Evolutionary conservation across 495 filamentous ascomycete genomes (phyloP).

Genomic region (Ramalina peruviana): DNA sequence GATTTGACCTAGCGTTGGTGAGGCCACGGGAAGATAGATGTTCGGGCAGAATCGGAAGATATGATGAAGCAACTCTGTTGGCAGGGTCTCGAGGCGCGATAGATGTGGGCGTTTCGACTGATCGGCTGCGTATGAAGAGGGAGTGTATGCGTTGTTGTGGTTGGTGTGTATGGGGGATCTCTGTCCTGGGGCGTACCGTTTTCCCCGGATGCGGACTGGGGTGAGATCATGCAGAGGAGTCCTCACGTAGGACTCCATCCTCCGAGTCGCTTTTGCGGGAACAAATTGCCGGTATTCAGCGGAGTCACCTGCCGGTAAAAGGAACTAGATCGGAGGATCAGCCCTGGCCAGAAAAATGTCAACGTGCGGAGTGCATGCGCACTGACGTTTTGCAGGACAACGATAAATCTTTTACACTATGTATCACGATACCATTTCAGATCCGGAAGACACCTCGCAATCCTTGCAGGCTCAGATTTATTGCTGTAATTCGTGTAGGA

Average conservation of each 20-base stretch:
- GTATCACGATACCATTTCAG: too few relatives aligned
- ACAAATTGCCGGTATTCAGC: too few relatives aligned
- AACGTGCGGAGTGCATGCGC: too few relatives aligned
- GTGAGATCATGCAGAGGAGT: conserved; percentile 6
- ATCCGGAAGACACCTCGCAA: too few relatives aligned
- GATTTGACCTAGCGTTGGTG: conserved; percentile 23
- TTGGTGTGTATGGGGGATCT: conserved; percentile 5
- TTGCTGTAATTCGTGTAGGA: too few relatives aligned
- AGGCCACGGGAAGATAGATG: conserved; percentile 31
- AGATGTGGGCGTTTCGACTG: neutral
- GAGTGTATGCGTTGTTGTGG: neutral
- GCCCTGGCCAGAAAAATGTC: too few relatives aligned
- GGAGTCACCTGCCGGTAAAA: too few relatives aligned
- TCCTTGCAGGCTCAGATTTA: too few relatives aligned
- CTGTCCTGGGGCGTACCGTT: conserved; percentile 4
- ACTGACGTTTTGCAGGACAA: too few relatives aligned
- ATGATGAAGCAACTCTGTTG: conserved; percentile 38
- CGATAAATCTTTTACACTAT: too few relatives aligned
- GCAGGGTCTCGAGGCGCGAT: conserved; percentile 34
- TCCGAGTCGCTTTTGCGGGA: too few relatives aligned
- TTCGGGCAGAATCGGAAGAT: conserved; percentile 40
- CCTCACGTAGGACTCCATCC: neutral
- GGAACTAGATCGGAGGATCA: too few relatives aligned
- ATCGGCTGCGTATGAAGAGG: neutral
- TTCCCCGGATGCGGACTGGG: conserved; percentile 15